A percentile compares a stretch with the other conserved stretches of the same genome.
Evolutionary conservation across 2,329 filamentous ascomycete species (phyloP).

Genomic region (Colletotrichum zoysiae): DNA sequence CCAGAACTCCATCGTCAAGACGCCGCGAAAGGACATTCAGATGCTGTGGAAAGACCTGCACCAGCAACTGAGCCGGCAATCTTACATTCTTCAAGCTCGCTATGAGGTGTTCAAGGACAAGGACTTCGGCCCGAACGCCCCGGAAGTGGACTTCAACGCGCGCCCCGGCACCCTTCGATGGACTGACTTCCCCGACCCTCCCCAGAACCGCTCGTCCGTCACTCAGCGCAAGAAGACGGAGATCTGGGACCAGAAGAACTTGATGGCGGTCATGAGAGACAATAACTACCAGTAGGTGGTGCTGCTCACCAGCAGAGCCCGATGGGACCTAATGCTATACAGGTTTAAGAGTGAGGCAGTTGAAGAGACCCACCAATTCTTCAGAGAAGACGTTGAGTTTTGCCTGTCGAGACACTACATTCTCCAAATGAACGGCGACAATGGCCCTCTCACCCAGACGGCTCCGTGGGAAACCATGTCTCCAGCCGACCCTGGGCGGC

Average conservation of each 20-base stretch:
- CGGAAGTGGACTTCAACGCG: slow-evolving; percentile 55
- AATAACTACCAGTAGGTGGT: slow-evolving; percentile 64
- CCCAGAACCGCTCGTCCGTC: slow-evolving; percentile 58
- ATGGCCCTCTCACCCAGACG: slow-evolving; percentile 53
- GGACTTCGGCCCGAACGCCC: slow-evolving; percentile 57
- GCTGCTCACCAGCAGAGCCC: neutral
- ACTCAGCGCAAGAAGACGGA: slow-evolving; percentile 69
- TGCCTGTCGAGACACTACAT: slow-evolving; percentile 63
- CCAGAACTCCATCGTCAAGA: slow-evolving; percentile 48
- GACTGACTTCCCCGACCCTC: slow-evolving; percentile 72
- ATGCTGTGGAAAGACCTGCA: slow-evolving; percentile 66
- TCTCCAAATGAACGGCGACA: slow-evolving; percentile 50
- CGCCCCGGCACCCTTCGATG: slow-evolving; percentile 65
- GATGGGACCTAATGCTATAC: slow-evolving; percentile 15
- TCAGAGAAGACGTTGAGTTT: slow-evolving; percentile 67
- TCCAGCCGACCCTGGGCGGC: slow-evolving; percentile 61
- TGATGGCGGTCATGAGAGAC: slow-evolving; percentile 62
- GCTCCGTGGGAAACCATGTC: slow-evolving; percentile 62
- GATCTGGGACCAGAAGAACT: slow-evolving; percentile 63
- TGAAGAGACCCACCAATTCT: slow-evolving; percentile 67
- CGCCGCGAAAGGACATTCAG: slow-evolving; percentile 49
- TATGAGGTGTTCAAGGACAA: slow-evolving; percentile 65
- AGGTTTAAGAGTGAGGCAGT: slow-evolving; percentile 67
- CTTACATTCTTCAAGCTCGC: slow-evolving; percentile 67
- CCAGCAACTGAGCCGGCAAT: slow-evolving; percentile 67